Evolutionary conservation across 2,329 filamentous ascomycete genomes (phyloP), one percentile per base, ranked within the genome.

Genomic region (Botryotinia globosa): DNA sequence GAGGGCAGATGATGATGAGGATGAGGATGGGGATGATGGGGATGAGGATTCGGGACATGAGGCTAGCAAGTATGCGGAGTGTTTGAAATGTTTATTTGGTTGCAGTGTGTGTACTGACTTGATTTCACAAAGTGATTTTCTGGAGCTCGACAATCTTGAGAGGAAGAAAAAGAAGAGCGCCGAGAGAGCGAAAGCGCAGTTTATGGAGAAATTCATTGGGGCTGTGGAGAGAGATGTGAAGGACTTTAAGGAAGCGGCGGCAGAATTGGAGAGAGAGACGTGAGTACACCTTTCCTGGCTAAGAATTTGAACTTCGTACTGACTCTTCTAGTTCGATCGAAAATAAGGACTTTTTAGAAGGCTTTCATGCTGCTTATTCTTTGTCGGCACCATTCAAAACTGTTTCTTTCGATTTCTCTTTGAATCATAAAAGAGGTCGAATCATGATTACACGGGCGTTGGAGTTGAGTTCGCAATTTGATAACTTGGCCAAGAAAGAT

Each of bases 31-130:
- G 12, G 39, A 39, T 39, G 12, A 79, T 69, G 76, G 77, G 48
- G 75, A 77, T 14, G 76, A 77, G 42, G 78, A 80, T 74, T 73
- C 75, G 20, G 78, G 76, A 39, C 72, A 77, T 5, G 73, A 73
- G 67, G 76, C 78, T 66, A 77, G 75, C 73, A 76, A 79, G 79
- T 80, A 75, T 62, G 78, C 73, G 6, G 3, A 22, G 64, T 54
- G 22, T 6, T 61, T 20, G 10, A 10, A 0, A 32, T 14, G 7
- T 4, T 14, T 29, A 20, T 51, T 34, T 25, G 1, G 22, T 29
- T 29, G 25, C 10, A 32, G 25, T 29, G 7, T 39, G 48, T 20
- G 10, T 42, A 20, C 67, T 69, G 4, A 71, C 29, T n/a, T 37
- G 1, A 9, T 66, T 34, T 8, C 10, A 20, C 29, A 22, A 44